Conservation (phyloP, 495 filamentous ascomycete genomes). For the Podospora didyma region DNA sequence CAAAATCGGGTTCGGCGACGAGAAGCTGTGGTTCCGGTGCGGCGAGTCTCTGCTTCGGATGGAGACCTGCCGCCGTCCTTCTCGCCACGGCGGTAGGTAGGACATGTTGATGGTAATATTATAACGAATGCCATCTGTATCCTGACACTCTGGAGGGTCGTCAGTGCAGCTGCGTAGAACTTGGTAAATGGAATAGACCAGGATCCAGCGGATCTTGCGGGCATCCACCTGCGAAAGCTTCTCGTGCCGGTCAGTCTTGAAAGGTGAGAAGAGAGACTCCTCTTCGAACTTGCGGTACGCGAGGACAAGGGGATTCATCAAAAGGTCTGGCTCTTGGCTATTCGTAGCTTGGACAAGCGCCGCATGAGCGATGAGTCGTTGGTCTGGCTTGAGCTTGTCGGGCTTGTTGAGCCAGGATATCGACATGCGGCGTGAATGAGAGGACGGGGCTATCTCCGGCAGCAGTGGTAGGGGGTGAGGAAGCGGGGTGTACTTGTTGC, state of each 20-base stretch:
- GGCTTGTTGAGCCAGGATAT: constrained; percentile 30
- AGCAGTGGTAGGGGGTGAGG: constrained; percentile 56
- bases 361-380: constrained; percentile 29
- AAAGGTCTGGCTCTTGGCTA: constrained; percentile 18
- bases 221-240: constrained; percentile 48
- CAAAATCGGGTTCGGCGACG: constrained; percentile 2
- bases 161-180: constrained; percentile 50
- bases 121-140: constrained; percentile 31
- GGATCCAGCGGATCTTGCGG: constrained; percentile 65
- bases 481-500: constrained; percentile 50
- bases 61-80: constrained; percentile 8
- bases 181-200: constrained; percentile 67
- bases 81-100: constrained; percentile 40
- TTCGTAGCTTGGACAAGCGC: constrained; percentile 43
- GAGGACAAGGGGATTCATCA: constrained; percentile 37
- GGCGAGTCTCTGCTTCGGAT: not conserved
- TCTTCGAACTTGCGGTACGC: constrained; percentile 47
- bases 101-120: constrained; percentile 38
- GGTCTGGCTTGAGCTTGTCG: constrained; percentile 31
- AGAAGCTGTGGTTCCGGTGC: constrained; percentile 2
- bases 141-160: constrained; percentile 34
- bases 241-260: constrained; percentile 35
- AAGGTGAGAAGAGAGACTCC: constrained; percentile 31
- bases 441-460: constrained; percentile 35
- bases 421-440: constrained; percentile 10